phyloP scores from a whole-genome alignment of 345 rosid species.

The Balakata baccata region DNA sequence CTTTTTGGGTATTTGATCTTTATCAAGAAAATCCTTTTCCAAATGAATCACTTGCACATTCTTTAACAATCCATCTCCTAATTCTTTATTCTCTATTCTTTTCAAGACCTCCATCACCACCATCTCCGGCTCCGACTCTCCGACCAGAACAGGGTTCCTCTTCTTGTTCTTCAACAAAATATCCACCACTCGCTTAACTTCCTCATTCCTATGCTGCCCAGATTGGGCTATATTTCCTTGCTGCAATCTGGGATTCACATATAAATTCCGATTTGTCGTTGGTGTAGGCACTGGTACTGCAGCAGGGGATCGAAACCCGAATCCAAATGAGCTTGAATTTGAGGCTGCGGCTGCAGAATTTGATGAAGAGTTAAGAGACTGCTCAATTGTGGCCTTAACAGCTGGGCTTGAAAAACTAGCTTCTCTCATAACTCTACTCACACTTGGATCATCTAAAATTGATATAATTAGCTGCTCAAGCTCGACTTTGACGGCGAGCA shows the following conservation, averaged over 20 bases:
- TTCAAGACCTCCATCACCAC: slow-evolving; percentile 63
- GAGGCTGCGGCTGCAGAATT: slow-evolving; percentile 28
- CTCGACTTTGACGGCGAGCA: slow-evolving; percentile 92
- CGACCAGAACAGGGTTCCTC: slow-evolving; percentile 88
- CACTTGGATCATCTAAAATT: slow-evolving; percentile 96
- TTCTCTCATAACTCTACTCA: slow-evolving; percentile 95
- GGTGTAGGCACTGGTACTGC: slow-evolving; percentile 20
- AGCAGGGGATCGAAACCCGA: slow-evolving; percentile 56
- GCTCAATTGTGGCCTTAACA: slow-evolving; percentile 87
- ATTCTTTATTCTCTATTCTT: slow-evolving; percentile 62
- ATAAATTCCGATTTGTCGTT: slow-evolving; percentile 49
- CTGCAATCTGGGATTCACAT: slow-evolving; percentile 77
- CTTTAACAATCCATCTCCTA: slow-evolving; percentile 52
- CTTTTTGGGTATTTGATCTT: slow-evolving; percentile 40
- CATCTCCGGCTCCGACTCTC: slow-evolving; percentile 67
- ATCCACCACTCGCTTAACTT: slow-evolving; percentile 60
- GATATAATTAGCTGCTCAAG: slow-evolving; percentile 94
- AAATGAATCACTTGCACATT: slow-evolving; percentile 56
- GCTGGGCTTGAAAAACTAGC: slow-evolving; percentile 98
- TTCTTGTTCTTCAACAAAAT: slow-evolving; percentile 57
- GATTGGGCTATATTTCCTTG: slow-evolving; percentile 37
- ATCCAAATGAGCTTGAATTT: slow-evolving; percentile 43
- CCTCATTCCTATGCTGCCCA: slow-evolving; percentile 55
- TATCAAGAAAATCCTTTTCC: slow-evolving; percentile 58
- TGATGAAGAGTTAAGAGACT: slow-evolving; percentile 50